Evolutionary conservation across 2,329 filamentous ascomycete genomes (phyloP).

Genomic region (Fusarium albosuccineum): DNA sequence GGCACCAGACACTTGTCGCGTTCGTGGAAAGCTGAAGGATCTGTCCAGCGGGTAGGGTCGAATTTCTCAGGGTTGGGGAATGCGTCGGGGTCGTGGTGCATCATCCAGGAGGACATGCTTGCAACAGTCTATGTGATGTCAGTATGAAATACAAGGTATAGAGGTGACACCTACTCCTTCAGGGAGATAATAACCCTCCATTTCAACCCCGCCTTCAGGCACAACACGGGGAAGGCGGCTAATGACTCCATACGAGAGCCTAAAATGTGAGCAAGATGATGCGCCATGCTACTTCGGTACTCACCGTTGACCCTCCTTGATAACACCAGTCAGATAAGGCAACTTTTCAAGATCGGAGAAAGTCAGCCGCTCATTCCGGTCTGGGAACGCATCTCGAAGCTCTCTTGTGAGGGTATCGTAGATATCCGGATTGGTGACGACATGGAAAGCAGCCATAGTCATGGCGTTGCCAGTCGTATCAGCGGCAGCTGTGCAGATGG

Average conservation of each 20-base stretch:
- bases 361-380: conserved; percentile 2
- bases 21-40: conserved; percentile 13
- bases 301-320: conserved; percentile 23
- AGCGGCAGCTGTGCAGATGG: conserved; percentile 17
- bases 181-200: conserved; percentile 20
- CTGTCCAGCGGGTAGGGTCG: conserved; percentile 21
- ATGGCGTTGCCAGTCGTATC: conserved; percentile 20
- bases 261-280: neutral
- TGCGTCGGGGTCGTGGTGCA: conserved; percentile 11
- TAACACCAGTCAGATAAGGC: conserved; percentile 16
- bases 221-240: conserved; percentile 22
- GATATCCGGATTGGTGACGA: conserved; percentile 12
- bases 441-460: conserved; percentile 20
- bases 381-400: conserved; percentile 16
- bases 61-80: conserved; percentile 19
- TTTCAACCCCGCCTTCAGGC: conserved; percentile 10
- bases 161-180: neutral
- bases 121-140: neutral
- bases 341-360: conserved; percentile 14
- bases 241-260: conserved; percentile 18
- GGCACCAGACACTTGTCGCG: conserved; percentile 16
- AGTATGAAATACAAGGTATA: neutral
- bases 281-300: neutral
- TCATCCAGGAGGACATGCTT: conserved; percentile 29
- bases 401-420: conserved; percentile 15